These are phyloP conservation scores for Fusarium transvaalense DNA, from an alignment of 2,329 filamentous ascomycete genomes.

Conservation along the genomic window DNA sequence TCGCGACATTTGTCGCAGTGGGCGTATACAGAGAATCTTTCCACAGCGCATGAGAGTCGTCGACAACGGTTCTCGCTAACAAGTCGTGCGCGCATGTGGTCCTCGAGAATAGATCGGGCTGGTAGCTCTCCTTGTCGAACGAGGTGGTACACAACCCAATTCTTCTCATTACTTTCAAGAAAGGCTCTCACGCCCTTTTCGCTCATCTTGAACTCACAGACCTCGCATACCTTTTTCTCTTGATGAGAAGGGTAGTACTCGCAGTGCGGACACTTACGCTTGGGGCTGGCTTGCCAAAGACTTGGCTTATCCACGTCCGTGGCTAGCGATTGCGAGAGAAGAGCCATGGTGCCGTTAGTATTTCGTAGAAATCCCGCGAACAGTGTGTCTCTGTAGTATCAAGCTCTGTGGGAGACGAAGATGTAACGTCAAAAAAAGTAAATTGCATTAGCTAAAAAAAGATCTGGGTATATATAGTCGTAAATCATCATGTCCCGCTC, in stretches of 20 bases:
- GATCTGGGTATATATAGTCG: constrained; percentile 41
- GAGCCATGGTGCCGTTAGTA: neutral
- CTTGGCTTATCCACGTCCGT: neutral
- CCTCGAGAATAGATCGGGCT: neutral
- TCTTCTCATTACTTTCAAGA: neutral
- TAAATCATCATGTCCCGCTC: constrained; percentile 36
- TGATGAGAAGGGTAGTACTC: constrained; percentile 14
- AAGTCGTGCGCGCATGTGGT: constrained; percentile 15
- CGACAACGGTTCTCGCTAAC: constrained; percentile 17
- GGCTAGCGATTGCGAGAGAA: neutral
- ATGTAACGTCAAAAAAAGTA: neutral
- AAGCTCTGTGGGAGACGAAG: neutral
- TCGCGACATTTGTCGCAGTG: constrained; percentile 25
- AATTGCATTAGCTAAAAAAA: constrained; percentile 35
- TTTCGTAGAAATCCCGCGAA: neutral
- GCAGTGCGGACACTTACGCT: constrained; percentile 21
- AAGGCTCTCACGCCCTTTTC: neutral
- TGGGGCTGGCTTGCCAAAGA: neutral
- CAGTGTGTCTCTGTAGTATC: neutral
- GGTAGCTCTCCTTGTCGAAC: constrained; percentile 16
- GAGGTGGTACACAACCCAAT: constrained; percentile 24
- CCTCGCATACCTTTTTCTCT: constrained; percentile 18
- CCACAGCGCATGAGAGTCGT: constrained; percentile 6
- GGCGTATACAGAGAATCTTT: neutral
- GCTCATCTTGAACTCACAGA: constrained; percentile 6